Evolutionary conservation across 495 filamentous ascomycete genomes (phyloP), one percentile per base, ranked within the genome.

Genomic region (Geoglossum glabrum): DNA sequence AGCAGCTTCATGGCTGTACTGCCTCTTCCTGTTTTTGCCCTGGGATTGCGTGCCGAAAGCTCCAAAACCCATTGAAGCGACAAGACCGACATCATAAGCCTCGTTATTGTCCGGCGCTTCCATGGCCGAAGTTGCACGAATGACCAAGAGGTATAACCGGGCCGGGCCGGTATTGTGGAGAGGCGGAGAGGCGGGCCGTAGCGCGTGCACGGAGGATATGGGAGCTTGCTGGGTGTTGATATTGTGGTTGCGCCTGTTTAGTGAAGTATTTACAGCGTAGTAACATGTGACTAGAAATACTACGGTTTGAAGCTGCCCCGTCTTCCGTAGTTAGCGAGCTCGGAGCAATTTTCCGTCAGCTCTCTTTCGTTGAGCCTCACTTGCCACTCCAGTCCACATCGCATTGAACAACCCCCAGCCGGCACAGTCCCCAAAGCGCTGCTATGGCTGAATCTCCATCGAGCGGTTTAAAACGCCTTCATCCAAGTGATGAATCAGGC

Each of bases 391-490:
- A n/a, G n/a, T n/a, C n/a, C 36, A 15, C 36, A 5, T 40, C 13
- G 11, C 36, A 15, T 15, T 40, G 11, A 5, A 11, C 31, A 4
- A 34, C 11, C 31, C 5, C 11, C 5, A 34, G 5, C 11, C 31
- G 31, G 5, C 15, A 47, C 4, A 4, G 6, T n/a, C 5, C 15
- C 17, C 23, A n/a, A 17, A 25, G 46, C 26, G 21, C 11, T 26
- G 28, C 23, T 33, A 83, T 81, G 77, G 71, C 74, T 57, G 79
- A 80, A 63, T 57, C 67, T 56, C 71, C 73, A 45, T 69, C 69
- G 56, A 76, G 70, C 60, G 60, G 67, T 60, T 69, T 78, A 61
- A 85, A 85, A 69, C 72, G 81, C 55, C 74, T 77, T 67, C 73
- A 77, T 61, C 74, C 78, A 34, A 72, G 74, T 61, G 76, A 76